phyloP scores from a whole-genome alignment of 106 monocot genomes.

The Platanthera zijinensis region DNA sequence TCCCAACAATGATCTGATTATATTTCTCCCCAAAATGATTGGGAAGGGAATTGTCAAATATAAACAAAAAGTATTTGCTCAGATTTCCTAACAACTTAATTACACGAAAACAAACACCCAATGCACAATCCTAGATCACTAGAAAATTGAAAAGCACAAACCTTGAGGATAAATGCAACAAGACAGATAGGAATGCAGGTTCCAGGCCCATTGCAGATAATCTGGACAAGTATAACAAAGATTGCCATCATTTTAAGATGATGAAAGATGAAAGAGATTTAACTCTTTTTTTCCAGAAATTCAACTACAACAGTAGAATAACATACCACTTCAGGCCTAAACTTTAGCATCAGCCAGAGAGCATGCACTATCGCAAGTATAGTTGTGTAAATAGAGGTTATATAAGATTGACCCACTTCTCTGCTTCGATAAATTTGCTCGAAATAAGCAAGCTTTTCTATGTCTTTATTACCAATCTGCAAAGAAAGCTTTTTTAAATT shows the following conservation, averaged over 20 bases:
- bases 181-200: slow-evolving; percentile 86
- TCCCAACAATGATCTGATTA: too few relatives aligned
- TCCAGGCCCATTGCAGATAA: slow-evolving; percentile 94
- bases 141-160: neutral
- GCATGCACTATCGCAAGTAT: slow-evolving; percentile 70
- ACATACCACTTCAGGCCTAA: slow-evolving; percentile 88
- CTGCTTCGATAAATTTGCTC: slow-evolving; percentile 83
- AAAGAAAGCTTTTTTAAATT: neutral
- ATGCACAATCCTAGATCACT: neutral
- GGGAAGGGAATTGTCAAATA: too few relatives aligned
- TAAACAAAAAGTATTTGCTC: too few relatives aligned
- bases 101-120: neutral
- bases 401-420: slow-evolving; percentile 97
- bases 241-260: neutral
- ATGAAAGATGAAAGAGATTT: neutral
- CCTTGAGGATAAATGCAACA: slow-evolving; percentile 80
- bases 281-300: neutral
- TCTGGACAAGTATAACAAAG: slow-evolving; percentile 29
- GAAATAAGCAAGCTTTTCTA: slow-evolving; percentile 31
- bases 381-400: slow-evolving; percentile 83
- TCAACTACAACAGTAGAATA: neutral
- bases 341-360: slow-evolving; percentile 56
- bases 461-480: slow-evolving; percentile 11
- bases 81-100: neutral
- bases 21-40: too few relatives aligned